Conservation (phyloP, 2,329 filamentous ascomycete species). For the Xylaria sp. region DNA sequence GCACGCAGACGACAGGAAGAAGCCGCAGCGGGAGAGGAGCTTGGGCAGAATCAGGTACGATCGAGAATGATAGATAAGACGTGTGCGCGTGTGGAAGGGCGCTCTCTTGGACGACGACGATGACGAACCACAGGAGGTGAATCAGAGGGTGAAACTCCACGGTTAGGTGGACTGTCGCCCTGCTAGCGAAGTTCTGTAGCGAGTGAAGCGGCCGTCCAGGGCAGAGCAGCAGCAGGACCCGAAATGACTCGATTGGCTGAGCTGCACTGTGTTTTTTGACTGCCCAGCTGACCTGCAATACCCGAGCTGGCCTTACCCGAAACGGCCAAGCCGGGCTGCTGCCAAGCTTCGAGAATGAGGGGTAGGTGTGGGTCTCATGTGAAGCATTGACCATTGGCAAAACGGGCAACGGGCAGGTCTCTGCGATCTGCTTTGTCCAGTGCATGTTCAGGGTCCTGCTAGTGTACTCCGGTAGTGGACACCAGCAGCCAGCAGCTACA, state of each 20-base stretch:
- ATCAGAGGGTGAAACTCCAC: constrained; percentile 13
- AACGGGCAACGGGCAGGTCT: constrained; percentile 24
- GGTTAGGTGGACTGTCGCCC: background rate
- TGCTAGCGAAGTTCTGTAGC: background rate
- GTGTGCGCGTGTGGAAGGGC: background rate
- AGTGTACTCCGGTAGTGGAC: background rate
- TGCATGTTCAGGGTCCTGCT: background rate
- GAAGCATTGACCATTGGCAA: constrained; percentile 18
- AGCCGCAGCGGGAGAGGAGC: constrained; percentile 11
- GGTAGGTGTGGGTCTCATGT: constrained; percentile 26
- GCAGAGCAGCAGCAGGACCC: constrained; percentile 1
- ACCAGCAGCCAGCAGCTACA: background rate
- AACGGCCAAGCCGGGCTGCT: constrained; percentile 18
- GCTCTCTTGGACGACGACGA: constrained; percentile 1
- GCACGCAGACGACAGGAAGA: constrained; percentile 2
- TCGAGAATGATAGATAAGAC: constrained; percentile 15
- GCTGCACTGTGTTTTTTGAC: constrained; percentile 31
- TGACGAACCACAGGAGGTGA: constrained; percentile 15
- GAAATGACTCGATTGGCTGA: constrained; percentile 25
- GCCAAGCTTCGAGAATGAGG: constrained; percentile 36
- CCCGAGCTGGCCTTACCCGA: constrained; percentile 18
- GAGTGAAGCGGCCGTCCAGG: background rate
- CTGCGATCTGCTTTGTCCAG: constrained; percentile 28
- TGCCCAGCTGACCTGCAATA: constrained; percentile 31
- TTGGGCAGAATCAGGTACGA: constrained; percentile 25